A percentile compares a stretch with the other conserved stretches of the same genome.
phyloP scores from a whole-genome alignment of 1,139 yeast genomes.

The Kurtzmaniella quercitrusa region DNA sequence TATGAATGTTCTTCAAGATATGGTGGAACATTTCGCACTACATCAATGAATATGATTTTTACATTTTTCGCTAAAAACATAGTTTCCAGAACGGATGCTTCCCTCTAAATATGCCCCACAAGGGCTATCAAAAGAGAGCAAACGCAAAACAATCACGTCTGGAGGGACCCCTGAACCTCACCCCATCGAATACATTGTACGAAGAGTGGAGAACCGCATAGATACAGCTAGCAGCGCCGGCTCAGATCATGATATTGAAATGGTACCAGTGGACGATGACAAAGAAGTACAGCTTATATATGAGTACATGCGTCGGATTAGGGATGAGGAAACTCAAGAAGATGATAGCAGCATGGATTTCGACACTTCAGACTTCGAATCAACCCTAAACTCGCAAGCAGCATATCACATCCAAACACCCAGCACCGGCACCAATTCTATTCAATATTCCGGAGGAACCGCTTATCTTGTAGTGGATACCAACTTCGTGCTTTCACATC shows the following conservation, averaged over 20 bases:
- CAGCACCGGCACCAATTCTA: neutral
- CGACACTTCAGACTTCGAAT: neutral
- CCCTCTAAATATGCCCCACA: constrained; percentile 46
- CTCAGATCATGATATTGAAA: constrained; percentile 41
- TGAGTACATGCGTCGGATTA: constrained; percentile 29
- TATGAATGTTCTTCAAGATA: too few relatives aligned
- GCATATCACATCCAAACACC: neutral
- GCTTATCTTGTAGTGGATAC: constrained; percentile 62
- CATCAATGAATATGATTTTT: neutral
- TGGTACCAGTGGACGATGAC: constrained; percentile 48
- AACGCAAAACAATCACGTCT: constrained; percentile 27
- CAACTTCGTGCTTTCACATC: constrained; percentile 67
- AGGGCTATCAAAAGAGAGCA: constrained; percentile 33
- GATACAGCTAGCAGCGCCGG: constrained; percentile 20
- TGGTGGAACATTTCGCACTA: neutral
- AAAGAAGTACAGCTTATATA: constrained; percentile 45
- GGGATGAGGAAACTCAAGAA: constrained; percentile 4
- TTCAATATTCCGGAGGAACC: neutral
- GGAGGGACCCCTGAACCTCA: constrained; percentile 18
- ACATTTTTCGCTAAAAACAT: neutral
- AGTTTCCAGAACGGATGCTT: constrained; percentile 13
- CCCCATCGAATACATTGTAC: constrained; percentile 24
- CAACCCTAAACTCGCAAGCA: neutral
- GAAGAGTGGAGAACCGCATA: constrained; percentile 31
- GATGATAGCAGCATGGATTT: neutral